Base-by-base conservation (phyloP, 2,329 filamentous ascomycete genomes). In the Harringtonia lauricola region DNA sequence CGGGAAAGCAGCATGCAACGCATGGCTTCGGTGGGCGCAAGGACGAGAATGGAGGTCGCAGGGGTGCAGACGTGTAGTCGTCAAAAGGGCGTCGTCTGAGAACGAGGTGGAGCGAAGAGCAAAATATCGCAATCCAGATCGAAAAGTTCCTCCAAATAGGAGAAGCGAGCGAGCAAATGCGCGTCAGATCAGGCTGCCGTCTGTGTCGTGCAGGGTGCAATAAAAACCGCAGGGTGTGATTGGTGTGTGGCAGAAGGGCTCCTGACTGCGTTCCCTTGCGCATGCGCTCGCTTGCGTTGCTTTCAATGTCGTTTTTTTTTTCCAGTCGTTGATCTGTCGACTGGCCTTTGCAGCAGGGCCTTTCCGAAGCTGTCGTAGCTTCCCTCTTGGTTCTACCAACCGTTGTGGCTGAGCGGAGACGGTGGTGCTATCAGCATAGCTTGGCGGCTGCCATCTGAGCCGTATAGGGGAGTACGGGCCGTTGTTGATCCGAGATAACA, bases 21-120 rank as follows among this genome's bases (percentile, higher is more conserved):
- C 51, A 52, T 52, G 43, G 45, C 47, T 46, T 50, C 48, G 43
- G 43, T 22, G 33, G 29, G 35, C 22, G 42, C 19, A 26, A n/a
- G 29, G 10, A 13, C 7, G 13, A n/a, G 30, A 31, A 8, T 8
- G 28, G 28, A 8, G 13, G 28, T 13, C 13, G 28, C 8, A 13
- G 13, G 28, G 13, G 8, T 8, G 28, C 28, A 29, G 28, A 13
- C 28, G 28, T 8, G 28, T 8, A 8, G 28, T 8, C 8, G 28
- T 29, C 28, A 13, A n/a, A 15, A 10, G 31, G 31, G 10, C 17
- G 34, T 17, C n/a, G 18, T 21, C 33, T 7, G 33, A n/a, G 33
- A 19, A 8, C 33, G 17, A 4, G n/a, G 33, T 19, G 17, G n/a
- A 19, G 34, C 8, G 34, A 7, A 39, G n/a, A n/a, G n/a, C n/a